Conservation (phyloP, 441 rosid species). For the Macaranga tanarius region DNA sequence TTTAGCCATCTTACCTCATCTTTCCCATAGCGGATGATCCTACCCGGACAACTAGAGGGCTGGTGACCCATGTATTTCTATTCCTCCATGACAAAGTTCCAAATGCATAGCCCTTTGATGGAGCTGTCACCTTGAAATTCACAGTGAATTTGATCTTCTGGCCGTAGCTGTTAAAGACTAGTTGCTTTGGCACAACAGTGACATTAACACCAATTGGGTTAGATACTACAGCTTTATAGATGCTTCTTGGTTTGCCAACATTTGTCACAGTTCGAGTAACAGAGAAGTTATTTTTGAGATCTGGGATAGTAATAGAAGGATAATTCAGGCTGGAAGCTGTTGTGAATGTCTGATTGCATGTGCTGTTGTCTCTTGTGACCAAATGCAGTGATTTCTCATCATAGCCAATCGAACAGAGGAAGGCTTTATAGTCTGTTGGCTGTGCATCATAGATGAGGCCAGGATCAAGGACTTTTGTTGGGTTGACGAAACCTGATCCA, state of each 20-base stretch:
- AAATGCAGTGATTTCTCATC: constrained; percentile 41
- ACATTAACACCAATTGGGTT: constrained; percentile 42
- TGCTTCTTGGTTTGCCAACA: constrained; percentile 42
- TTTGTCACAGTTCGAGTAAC: constrained; percentile 49
- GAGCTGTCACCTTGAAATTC: constrained; percentile 49
- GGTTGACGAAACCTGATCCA: constrained; percentile 67
- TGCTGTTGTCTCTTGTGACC: constrained; percentile 49
- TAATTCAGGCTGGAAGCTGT: constrained; percentile 48
- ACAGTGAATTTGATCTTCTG: constrained; percentile 51
- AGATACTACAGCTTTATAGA: constrained; percentile 41
- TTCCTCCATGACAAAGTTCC: constrained; percentile 52
- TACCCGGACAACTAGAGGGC: constrained; percentile 46
- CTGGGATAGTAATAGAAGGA: constrained; percentile 48
- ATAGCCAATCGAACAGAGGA: constrained; percentile 64
- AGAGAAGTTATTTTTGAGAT: constrained; percentile 39
- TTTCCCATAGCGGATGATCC: constrained; percentile 34
- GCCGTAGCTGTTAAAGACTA: constrained; percentile 42
- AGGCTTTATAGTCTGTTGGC: constrained; percentile 46
- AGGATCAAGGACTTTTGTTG: constrained; percentile 51
- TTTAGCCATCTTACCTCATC: constrained; percentile 27
- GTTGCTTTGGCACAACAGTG: constrained; percentile 39
- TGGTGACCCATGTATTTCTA: constrained; percentile 32
- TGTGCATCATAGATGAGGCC: constrained; percentile 62
- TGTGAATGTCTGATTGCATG: constrained; percentile 33
- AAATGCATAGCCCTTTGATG: constrained; percentile 45